A percentile compares a stretch with the other conserved stretches of the same genome.
phyloP scores from a whole-genome alignment of 2,329 filamentous ascomycete species.

The Fusarium dimerum region DNA sequence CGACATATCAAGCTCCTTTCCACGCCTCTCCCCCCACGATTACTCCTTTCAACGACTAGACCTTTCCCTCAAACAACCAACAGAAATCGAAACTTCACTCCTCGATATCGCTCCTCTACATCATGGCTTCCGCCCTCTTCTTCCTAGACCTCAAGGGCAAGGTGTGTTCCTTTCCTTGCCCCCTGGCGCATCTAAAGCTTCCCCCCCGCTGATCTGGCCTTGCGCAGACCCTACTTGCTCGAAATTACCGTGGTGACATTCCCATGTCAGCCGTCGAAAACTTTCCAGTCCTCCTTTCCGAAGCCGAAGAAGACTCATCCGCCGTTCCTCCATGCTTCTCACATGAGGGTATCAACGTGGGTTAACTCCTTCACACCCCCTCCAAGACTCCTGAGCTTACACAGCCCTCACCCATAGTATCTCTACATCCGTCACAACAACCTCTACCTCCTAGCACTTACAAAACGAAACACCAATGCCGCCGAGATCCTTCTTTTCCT shows the following conservation, averaged over 20 bases:
- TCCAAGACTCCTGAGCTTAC: slow-evolving; percentile 19
- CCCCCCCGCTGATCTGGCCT: slow-evolving; percentile 22
- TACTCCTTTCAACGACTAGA: slow-evolving; percentile 7
- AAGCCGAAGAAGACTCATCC: slow-evolving; percentile 98
- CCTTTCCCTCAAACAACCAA: slow-evolving; percentile 4
- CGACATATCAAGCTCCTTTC: slow-evolving; percentile 29
- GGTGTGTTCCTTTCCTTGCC: slow-evolving; percentile 49
- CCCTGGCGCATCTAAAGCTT: neutral
- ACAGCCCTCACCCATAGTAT: slow-evolving; percentile 59
- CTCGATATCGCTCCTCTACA: slow-evolving; percentile 32
- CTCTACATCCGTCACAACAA: slow-evolving; percentile 99
- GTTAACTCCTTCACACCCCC: slow-evolving; percentile 34
- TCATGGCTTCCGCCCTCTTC: slow-evolving; percentile 96
- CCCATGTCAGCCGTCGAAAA: slow-evolving; percentile 99
- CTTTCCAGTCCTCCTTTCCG: slow-evolving; percentile 91
- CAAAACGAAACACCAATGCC: slow-evolving; percentile 98
- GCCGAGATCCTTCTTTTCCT: slow-evolving; percentile 98
- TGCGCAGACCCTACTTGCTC: slow-evolving; percentile 88
- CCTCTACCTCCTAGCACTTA: slow-evolving; percentile 94
- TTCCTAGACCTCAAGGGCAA: slow-evolving; percentile 99
- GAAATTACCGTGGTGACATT: slow-evolving; percentile 97
- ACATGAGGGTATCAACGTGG: slow-evolving; percentile 95
- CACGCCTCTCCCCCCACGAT: slow-evolving; percentile 18
- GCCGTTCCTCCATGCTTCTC: slow-evolving; percentile 98
- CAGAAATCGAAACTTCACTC: slow-evolving; percentile 21